These are phyloP conservation scores for Zopfochytrium polystomum DNA, from an alignment of 371 early-diverging fungal genomes.

Conservation along the genomic window DNA sequence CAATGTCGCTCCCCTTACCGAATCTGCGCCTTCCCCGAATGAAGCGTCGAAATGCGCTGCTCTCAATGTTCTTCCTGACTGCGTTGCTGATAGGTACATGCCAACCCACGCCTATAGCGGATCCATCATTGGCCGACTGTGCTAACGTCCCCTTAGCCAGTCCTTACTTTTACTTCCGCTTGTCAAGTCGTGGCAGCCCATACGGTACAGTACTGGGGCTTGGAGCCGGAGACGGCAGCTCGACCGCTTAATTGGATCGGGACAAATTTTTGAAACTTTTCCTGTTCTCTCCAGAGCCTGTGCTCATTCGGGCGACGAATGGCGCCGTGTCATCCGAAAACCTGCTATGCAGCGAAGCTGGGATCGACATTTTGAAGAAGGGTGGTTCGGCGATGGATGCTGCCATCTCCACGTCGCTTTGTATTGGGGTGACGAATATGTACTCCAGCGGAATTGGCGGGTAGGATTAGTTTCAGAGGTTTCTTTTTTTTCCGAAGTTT, in stretches of 20 bases:
- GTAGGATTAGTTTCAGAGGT: conserved; percentile 8
- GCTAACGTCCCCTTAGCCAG: background rate
- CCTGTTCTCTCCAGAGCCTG: background rate
- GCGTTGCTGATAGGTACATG: background rate
- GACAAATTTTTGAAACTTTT: background rate
- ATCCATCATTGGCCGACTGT: background rate
- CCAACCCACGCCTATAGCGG: background rate
- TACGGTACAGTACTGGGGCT: background rate
- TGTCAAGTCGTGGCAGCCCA: background rate
- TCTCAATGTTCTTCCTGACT: background rate
- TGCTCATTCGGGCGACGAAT: conserved; percentile 14
- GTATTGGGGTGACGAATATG: conserved; percentile 89
- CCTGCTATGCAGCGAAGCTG: conserved; percentile 74
- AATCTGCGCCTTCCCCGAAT: background rate
- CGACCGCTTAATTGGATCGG: background rate
- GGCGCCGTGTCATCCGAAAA: conserved; percentile 89
- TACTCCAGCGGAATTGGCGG: conserved; percentile 97
- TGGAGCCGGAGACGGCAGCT: too few species aligned
- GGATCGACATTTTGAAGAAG: conserved; percentile 79
- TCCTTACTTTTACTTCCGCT: background rate
- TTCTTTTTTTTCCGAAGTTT: background rate
- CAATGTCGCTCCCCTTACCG: background rate
- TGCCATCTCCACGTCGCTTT: conserved; percentile 88
- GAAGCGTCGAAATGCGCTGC: background rate
- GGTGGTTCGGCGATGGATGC: conserved; percentile 98